These are phyloP conservation scores for Daldinia bambusicola DNA, from an alignment of 495 filamentous ascomycete genomes.

Conservation along the genomic window DNA sequence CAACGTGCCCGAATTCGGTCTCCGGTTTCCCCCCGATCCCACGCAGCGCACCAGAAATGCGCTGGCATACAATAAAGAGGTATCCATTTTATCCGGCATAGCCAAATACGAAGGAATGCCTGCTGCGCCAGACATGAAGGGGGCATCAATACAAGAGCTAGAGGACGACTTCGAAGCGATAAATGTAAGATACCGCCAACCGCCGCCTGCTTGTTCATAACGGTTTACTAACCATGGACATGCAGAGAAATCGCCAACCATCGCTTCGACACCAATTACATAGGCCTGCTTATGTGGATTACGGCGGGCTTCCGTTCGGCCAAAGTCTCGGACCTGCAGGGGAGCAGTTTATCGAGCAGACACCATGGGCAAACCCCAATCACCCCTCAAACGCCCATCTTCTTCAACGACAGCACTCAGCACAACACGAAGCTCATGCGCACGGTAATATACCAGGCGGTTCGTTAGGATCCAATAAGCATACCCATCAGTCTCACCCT, in stretches of 20 bases:
- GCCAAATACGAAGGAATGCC: conserved; percentile 96
- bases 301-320: conserved; percentile 52
- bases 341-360: conserved; percentile 83
- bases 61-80: conserved; percentile 90
- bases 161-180: conserved; percentile 91
- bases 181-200: conserved; percentile 69
- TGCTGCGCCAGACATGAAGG: conserved; percentile 83
- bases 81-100: conserved; percentile 87
- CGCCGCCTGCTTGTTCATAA: not conserved
- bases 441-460: conserved; percentile 34
- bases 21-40: conserved; percentile 75
- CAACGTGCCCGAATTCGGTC: conserved; percentile 79
- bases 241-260: conserved; percentile 45
- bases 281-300: conserved; percentile 46
- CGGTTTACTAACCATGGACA: conserved; percentile 28
- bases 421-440: conserved; percentile 45
- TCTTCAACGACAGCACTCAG: conserved; percentile 54
- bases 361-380: conserved; percentile 88
- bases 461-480: conserved; percentile 46
- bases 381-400: conserved; percentile 73
- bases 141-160: conserved; percentile 75
- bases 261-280: conserved; percentile 37
- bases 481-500: conserved; percentile 48
- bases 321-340: conserved; percentile 70
- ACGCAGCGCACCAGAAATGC: conserved; percentile 80